Conservation (phyloP, 2,329 filamentous ascomycete species). For the Aspergillus niger region DNA sequence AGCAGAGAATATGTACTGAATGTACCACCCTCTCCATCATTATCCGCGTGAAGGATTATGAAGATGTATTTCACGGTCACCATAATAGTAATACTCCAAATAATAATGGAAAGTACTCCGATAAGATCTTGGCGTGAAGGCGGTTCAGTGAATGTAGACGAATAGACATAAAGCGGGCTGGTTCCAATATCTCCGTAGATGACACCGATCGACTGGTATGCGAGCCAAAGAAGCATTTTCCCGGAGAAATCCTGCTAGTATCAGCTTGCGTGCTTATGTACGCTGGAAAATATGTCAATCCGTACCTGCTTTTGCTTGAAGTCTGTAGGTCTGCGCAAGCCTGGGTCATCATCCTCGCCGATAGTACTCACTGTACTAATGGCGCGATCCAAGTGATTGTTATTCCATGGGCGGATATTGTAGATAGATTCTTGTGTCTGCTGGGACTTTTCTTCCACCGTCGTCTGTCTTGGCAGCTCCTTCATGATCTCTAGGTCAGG, state of each 20-base stretch:
- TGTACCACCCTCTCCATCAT: constrained; percentile 61
- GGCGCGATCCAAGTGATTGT: not conserved
- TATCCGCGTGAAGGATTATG: constrained; percentile 56
- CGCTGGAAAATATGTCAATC: not conserved
- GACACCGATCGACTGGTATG: constrained; percentile 59
- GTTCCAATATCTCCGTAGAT: constrained; percentile 65
- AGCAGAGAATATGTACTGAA: constrained; percentile 58
- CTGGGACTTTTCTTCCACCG: not conserved
- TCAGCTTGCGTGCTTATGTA: not conserved
- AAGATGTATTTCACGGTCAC: constrained; percentile 60
- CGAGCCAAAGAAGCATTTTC: constrained; percentile 39
- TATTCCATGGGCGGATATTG: constrained; percentile 9
- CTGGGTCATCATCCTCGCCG: constrained; percentile 15
- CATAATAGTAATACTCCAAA: constrained; percentile 59
- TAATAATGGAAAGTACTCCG: constrained; percentile 56
- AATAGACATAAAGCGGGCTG: constrained; percentile 60
- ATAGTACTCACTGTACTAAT: not conserved
- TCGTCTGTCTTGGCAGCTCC: not conserved
- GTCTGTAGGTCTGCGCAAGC: constrained; percentile 15
- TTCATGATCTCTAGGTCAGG: not conserved
- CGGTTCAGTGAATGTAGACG: constrained; percentile 52
- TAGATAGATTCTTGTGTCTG: constrained; percentile 1
- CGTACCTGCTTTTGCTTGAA: constrained; percentile 7
- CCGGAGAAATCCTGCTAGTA: constrained; percentile 13
- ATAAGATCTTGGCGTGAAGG: constrained; percentile 52